A percentile compares a stretch with the other conserved stretches of the same genome.
These are phyloP conservation scores for Dichotomocladium elegans DNA, from an alignment of 371 early-diverging fungal species.

Conservation along the genomic window DNA sequence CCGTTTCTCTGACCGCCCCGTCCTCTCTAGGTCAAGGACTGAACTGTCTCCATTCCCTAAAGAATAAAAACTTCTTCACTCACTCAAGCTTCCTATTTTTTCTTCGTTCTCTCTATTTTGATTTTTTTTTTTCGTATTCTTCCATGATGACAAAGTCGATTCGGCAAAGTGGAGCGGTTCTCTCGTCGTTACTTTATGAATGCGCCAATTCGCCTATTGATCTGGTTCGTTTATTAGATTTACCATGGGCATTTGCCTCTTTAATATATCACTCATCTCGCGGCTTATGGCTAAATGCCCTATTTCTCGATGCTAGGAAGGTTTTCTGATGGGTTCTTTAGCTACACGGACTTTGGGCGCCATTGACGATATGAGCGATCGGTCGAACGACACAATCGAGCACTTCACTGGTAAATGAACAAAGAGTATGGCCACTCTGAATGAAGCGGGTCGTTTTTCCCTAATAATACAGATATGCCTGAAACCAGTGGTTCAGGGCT, in stretches of 20 bases:
- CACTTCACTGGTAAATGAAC: slow-evolving; percentile 4
- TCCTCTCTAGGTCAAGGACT: no score
- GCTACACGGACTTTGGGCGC: slow-evolving; percentile 1
- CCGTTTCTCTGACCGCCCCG: no score
- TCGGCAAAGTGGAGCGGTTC: slow-evolving; percentile 16
- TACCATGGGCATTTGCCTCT: background rate
- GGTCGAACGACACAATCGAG: background rate
- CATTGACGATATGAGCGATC: slow-evolving; percentile 7
- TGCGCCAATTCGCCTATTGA: slow-evolving; percentile 14
- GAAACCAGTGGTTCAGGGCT: slow-evolving; percentile 10
- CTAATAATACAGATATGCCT: no score
- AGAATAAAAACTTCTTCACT: no score
- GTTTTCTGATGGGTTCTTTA: slow-evolving; percentile 10
- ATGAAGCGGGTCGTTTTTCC: background rate
- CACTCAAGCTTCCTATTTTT: no score
- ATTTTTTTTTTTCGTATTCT: no score
- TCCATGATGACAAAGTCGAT: slow-evolving; percentile 9
- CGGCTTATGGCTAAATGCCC: background rate
- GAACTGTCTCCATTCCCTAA: no score
- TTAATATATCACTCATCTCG: background rate
- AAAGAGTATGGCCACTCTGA: background rate
- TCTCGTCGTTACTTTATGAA: slow-evolving; percentile 10
- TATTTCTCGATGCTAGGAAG: no score
- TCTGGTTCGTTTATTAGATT: background rate
- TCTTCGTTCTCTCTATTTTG: no score